Evolutionary conservation across 305 asterid species (phyloP).

Genomic region (Fraxinus sp.): DNA sequence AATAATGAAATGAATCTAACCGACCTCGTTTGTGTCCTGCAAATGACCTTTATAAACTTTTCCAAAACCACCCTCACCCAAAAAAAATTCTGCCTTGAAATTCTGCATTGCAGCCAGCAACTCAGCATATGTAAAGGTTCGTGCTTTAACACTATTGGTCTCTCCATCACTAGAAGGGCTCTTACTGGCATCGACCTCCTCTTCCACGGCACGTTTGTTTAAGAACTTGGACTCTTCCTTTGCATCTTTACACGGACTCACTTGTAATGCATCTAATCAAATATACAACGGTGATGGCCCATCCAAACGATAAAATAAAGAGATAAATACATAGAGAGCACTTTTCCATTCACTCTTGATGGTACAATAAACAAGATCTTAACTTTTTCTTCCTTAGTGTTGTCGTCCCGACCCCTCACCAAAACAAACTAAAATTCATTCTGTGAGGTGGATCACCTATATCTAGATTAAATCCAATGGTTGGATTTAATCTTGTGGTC

Average conservation of each 20-base stretch:
- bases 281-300: not conserved
- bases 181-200: conserved; percentile 22
- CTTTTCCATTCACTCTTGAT: not conserved
- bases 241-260: conserved; percentile 23
- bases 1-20: conserved; percentile 5
- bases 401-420: not conserved
- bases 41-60: conserved; percentile 43
- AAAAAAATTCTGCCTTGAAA: conserved; percentile 32
- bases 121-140: conserved; percentile 40
- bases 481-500: too few species aligned
- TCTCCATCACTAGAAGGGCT: conserved; percentile 26
- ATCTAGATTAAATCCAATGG: too few species aligned
- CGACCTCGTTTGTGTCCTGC: conserved; percentile 40
- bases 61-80: conserved; percentile 52
- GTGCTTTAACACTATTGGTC: conserved; percentile 26
- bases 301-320: conserved; percentile 2
- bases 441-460: too few species aligned
- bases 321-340: not conserved
- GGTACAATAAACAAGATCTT: not conserved
- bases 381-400: not conserved
- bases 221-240: conserved; percentile 32
- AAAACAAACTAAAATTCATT: not conserved
- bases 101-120: conserved; percentile 41
- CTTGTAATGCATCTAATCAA: conserved; percentile 29
- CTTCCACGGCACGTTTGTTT: conserved; percentile 26